Evolutionary conservation across 2,329 filamentous ascomycete genomes (phyloP).

Genomic region (Conoideocrella luteorostrata): DNA sequence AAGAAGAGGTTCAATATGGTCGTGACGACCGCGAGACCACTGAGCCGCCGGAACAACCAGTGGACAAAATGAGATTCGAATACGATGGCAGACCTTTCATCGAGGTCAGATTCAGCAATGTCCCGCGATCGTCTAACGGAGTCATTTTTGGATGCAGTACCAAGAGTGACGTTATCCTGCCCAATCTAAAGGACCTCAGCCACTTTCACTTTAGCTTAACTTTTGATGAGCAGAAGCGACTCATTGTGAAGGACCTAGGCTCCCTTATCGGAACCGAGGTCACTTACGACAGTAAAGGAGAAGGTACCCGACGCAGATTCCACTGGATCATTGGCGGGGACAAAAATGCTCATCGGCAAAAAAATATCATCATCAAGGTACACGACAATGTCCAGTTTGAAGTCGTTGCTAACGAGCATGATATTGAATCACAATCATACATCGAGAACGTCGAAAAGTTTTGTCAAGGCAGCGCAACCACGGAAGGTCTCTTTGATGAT

Average conservation of each 20-base stretch:
- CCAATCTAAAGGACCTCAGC: slow-evolving; percentile 6
- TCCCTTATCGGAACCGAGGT: slow-evolving; percentile 18
- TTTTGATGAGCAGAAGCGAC: slow-evolving; percentile 14
- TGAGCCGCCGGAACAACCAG: slow-evolving; percentile 1
- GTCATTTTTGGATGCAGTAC: slow-evolving; percentile 12
- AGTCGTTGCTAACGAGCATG: slow-evolving; percentile 8
- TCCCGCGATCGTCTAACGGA: slow-evolving; percentile 11
- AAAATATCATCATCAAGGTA: slow-evolving; percentile 10
- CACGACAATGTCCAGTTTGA: slow-evolving; percentile 4
- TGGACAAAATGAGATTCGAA: background rate
- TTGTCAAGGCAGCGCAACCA: slow-evolving; percentile 9
- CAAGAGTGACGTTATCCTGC: slow-evolving; percentile 13
- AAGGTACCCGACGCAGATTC: slow-evolving; percentile 14
- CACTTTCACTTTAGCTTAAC: slow-evolving; percentile 14
- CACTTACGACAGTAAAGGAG: slow-evolving; percentile 14
- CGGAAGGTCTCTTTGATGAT: slow-evolving; percentile 10
- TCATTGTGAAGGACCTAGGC: slow-evolving; percentile 15
- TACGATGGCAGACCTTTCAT: slow-evolving; percentile 4
- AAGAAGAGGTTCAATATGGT: slow-evolving; percentile 1
- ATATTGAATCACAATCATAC: slow-evolving; percentile 12
- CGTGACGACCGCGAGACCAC: slow-evolving; percentile 7
- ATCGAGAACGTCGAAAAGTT: slow-evolving; percentile 15
- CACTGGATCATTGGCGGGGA: slow-evolving; percentile 18
- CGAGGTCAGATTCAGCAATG: slow-evolving; percentile 12
- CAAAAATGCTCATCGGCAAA: background rate